phyloP scores from a whole-genome alignment of 495 filamentous ascomycete species.

The Podospora bellae-mahoneyi region DNA sequence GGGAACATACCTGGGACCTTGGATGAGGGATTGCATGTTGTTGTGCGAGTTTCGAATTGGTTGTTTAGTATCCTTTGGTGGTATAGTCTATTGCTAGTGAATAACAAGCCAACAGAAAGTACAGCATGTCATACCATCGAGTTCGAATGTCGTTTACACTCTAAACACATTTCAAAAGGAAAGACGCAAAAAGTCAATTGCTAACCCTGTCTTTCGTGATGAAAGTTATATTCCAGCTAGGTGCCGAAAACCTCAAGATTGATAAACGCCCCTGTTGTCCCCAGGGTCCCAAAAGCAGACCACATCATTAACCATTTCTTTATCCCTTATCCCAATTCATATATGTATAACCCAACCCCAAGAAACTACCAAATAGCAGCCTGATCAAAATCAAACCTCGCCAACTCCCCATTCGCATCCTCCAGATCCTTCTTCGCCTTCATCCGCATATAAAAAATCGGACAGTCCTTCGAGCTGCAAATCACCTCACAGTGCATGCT shows the following conservation, averaged over 20 bases:
- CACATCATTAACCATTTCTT: background rate
- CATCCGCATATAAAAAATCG: slow-evolving; percentile 99
- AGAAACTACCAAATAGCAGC: slow-evolving; percentile 44
- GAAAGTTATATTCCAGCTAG: too few relatives aligned
- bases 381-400: slow-evolving; percentile 81
- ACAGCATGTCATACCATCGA: too few relatives aligned
- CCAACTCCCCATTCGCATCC: slow-evolving; percentile 86
- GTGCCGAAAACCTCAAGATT: too few relatives aligned
- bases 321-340: background rate
- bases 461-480: slow-evolving; percentile 91
- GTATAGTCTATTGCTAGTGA: background rate
- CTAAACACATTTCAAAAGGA: too few relatives aligned
- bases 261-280: background rate
- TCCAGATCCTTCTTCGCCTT: slow-evolving; percentile 99
- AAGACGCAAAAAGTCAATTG: too few relatives aligned
- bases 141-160: too few relatives aligned
- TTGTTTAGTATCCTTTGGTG: background rate
- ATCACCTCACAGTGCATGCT: slow-evolving; percentile 98
- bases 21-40: background rate
- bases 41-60: background rate
- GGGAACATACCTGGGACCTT: background rate
- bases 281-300: background rate
- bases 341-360: slow-evolving; percentile 2
- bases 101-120: background rate
- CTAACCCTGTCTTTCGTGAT: too few relatives aligned